Evolutionary conservation across 164 flowering plant species (phyloP).

Genomic region (Liquidambar formosana): DNA sequence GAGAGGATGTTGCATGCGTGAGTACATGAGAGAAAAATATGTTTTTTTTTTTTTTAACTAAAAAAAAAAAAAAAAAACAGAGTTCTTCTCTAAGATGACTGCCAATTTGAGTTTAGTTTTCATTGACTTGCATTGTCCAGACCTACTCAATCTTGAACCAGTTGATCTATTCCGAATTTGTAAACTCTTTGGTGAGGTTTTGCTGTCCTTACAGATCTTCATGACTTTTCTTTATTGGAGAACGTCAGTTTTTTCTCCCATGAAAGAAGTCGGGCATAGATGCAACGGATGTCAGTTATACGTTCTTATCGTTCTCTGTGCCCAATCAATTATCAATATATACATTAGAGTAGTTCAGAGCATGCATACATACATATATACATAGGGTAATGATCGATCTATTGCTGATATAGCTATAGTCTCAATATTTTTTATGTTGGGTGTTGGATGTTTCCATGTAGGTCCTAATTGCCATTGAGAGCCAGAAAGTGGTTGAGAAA

Average conservation of each 20-base stretch:
- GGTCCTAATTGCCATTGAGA: constrained; percentile 90
- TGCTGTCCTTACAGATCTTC: too few relatives aligned
- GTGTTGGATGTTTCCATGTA: constrained; percentile 14
- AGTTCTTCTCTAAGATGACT: background rate
- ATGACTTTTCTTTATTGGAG: too few relatives aligned
- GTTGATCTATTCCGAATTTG: background rate
- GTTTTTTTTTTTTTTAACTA: too few relatives aligned
- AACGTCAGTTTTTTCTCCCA: too few relatives aligned
- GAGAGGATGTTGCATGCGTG: too few relatives aligned
- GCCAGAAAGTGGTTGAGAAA: constrained; percentile 83
- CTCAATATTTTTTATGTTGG: background rate
- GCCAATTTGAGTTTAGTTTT: background rate
- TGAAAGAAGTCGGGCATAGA: too few relatives aligned
- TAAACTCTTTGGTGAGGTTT: too few relatives aligned
- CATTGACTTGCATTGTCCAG: background rate
- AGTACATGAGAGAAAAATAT: too few relatives aligned
- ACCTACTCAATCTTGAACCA: background rate
- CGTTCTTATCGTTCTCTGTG: background rate
- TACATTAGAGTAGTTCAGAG: background rate
- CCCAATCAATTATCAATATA: background rate
- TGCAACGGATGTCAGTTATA: background rate
- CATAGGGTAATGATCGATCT: too few relatives aligned
- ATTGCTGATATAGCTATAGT: background rate
- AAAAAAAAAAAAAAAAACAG: too few relatives aligned
- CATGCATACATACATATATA: too few relatives aligned